phyloP scores from a whole-genome alignment of 495 filamentous ascomycete genomes.

The Podospora conica region DNA sequence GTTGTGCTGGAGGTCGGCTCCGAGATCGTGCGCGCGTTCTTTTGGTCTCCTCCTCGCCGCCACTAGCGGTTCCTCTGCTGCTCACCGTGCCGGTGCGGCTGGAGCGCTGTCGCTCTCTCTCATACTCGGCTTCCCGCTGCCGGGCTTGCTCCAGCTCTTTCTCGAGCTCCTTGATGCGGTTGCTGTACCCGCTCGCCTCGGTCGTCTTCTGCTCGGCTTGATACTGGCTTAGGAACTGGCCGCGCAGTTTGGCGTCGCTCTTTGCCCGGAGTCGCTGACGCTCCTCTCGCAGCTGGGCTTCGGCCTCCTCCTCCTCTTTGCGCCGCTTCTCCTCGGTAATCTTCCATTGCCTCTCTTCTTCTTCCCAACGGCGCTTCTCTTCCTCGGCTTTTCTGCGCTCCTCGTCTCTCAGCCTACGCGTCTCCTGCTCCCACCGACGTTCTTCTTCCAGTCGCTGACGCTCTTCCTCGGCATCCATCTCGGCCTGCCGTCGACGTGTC shows the following conservation, averaged over 20 bases:
- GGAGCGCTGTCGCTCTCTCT: constrained; percentile 64
- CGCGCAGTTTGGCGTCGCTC: constrained; percentile 63
- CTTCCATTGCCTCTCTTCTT: constrained; percentile 77
- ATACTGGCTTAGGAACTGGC: constrained; percentile 83
- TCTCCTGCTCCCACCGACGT: constrained; percentile 74
- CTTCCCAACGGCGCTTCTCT: constrained; percentile 76
- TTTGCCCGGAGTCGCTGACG: constrained; percentile 52
- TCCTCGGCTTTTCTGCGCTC: constrained; percentile 64
- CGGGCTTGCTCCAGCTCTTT: constrained; percentile 78
- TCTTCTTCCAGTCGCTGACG: constrained; percentile 63
- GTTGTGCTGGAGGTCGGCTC: constrained; percentile 42
- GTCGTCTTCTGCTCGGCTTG: constrained; percentile 52
- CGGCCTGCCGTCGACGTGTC: constrained; percentile 51
- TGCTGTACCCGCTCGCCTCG: constrained; percentile 33
- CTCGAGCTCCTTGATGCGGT: constrained; percentile 74
- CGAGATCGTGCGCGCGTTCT: constrained; percentile 35
- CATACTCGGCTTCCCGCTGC: constrained; percentile 78
- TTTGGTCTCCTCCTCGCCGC: constrained; percentile 32
- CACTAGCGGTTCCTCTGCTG: constrained; percentile 5
- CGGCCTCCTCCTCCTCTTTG: constrained; percentile 66
- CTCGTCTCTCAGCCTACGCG: constrained; percentile 57
- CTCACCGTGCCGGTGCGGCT: constrained; percentile 25
- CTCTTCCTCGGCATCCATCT: constrained; percentile 66
- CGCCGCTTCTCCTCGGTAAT: constrained; percentile 69
- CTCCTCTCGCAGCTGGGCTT: constrained; percentile 61